Base-by-base conservation (phyloP, 257 asterid genomes). In the Pogostemon cablin region DNA sequence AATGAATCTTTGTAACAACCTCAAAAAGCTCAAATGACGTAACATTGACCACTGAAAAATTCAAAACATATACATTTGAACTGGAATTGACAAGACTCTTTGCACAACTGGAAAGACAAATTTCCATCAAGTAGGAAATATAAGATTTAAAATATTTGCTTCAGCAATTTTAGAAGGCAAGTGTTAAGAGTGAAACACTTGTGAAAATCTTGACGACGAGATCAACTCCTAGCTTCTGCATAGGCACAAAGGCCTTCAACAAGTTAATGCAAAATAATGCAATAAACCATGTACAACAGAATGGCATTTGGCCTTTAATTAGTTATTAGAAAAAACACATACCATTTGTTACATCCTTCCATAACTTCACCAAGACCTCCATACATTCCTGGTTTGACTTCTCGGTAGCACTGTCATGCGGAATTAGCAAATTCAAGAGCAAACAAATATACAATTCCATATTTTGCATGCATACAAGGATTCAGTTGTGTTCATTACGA, bases 311-410 rank as follows among this genome's bases (percentile, higher is more conserved):
- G 17, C 34, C 55, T 41, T 15, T 59, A 41, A 39, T 38, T 32
- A 60, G 43, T 52, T 32, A 8, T 39, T 58, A n/a, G 34, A 11
- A 53, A 8, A 25, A 38, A 17, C 88, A 32, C 91, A 20, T 86
- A 91, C 99, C 99, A 91, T 44, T 58, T 10, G 72, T 91, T 93
- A 42, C 86, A 47, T 58, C 97, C 99, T 88, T 82, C 83, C 81
- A 93, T 61, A 40, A 73, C 77, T 71, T 87, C 75, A 62, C 99
- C 96, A 73, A 86, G 91, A 67, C 64, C 77, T 63, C 93, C 96
- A 75, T 89, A 93, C 91, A 78, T 86, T 46, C 96, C 99, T 0
- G 81, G 85, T 64, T 77, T 75, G 63, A 89, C 80, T 82, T 89
- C 97, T 81, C 72, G 77, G 76, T 91, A 89, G 87, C 91, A 89